These are phyloP conservation scores for Citrus trifoliata DNA, from an alignment of 345 rosid species.

Conservation along the genomic window DNA sequence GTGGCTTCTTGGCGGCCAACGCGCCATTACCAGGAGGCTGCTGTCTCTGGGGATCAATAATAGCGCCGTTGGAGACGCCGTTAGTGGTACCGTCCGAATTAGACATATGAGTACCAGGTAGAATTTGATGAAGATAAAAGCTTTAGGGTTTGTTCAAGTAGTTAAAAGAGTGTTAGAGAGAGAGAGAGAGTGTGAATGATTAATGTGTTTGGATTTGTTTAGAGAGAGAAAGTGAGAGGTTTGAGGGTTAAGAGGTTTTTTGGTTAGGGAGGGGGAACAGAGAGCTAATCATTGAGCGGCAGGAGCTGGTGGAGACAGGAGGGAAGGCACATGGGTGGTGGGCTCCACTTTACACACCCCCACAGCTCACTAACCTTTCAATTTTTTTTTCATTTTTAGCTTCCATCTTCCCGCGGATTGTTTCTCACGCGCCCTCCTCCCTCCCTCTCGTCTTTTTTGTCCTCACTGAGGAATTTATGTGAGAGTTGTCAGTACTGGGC, in stretches of 20 bases:
- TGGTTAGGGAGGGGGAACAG: constrained; percentile 21
- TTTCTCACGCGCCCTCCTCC: not conserved
- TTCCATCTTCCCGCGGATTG: too few species aligned
- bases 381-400: too few species aligned
- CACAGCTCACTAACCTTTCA: constrained; percentile 49
- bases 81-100: constrained; percentile 40
- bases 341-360: constrained; percentile 43
- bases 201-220: not conserved
- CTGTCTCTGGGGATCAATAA: constrained; percentile 52
- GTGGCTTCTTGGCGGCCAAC: constrained; percentile 72
- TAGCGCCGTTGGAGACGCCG: constrained; percentile 43
- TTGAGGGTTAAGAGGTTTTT: constrained; percentile 1
- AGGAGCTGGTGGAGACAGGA: constrained; percentile 99
- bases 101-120: constrained; percentile 32
- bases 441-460: too few species aligned
- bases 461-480: not conserved
- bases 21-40: constrained; percentile 43
- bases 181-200: not conserved
- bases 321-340: constrained; percentile 97
- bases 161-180: constrained; percentile 1
- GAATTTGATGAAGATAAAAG: not conserved
- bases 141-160: not conserved
- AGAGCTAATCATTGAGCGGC: constrained; percentile 90
- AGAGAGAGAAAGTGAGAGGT: constrained; percentile 14
- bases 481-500: not conserved